A percentile compares a stretch with the other conserved stretches of the same genome.
These are phyloP conservation scores for Boletus barrowsii DNA, from an alignment of 768 basidiomycete genomes.

Conservation along the genomic window DNA sequence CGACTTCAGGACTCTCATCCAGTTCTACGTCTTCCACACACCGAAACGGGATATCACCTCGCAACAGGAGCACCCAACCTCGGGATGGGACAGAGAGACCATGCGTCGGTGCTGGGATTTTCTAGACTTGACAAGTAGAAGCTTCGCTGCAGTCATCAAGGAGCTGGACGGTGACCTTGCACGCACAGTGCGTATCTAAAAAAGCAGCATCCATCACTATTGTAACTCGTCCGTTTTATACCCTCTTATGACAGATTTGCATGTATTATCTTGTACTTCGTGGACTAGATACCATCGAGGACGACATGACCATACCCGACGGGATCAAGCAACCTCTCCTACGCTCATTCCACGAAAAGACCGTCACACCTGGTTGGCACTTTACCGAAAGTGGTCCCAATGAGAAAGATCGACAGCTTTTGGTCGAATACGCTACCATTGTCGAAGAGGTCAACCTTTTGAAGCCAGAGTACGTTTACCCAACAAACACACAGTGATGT, in stretches of 20 bases:
- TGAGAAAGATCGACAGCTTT: slow-evolving; percentile 84
- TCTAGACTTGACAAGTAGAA: slow-evolving; percentile 84
- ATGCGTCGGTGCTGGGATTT: slow-evolving; percentile 93
- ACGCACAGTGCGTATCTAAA: slow-evolving; percentile 63
- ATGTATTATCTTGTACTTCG: slow-evolving; percentile 93
- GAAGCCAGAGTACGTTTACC: slow-evolving; percentile 47
- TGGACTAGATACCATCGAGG: slow-evolving; percentile 95
- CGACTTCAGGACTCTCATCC: slow-evolving; percentile 80
- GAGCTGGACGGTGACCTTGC: slow-evolving; percentile 95
- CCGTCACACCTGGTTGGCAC: slow-evolving; percentile 81
- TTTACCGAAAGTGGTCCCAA: slow-evolving; percentile 78
- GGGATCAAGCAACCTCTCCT: slow-evolving; percentile 82
- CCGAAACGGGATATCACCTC: slow-evolving; percentile 79
- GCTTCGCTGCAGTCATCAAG: slow-evolving; percentile 92
- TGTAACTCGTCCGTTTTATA: background rate
- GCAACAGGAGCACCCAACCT: slow-evolving; percentile 66
- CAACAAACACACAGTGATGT: background rate
- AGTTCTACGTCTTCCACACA: slow-evolving; percentile 82
- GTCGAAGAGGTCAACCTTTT: slow-evolving; percentile 77
- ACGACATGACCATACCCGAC: slow-evolving; percentile 95
- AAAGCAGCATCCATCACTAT: background rate
- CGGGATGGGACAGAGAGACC: slow-evolving; percentile 80
- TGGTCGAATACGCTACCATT: slow-evolving; percentile 79
- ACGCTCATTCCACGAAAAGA: slow-evolving; percentile 76
- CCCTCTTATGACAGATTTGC: slow-evolving; percentile 61